A percentile compares a stretch with the other conserved stretches of the same genome.
phyloP scores from a whole-genome alignment of 2,329 filamentous ascomycete species.

The Verticillium isaacii region DNA sequence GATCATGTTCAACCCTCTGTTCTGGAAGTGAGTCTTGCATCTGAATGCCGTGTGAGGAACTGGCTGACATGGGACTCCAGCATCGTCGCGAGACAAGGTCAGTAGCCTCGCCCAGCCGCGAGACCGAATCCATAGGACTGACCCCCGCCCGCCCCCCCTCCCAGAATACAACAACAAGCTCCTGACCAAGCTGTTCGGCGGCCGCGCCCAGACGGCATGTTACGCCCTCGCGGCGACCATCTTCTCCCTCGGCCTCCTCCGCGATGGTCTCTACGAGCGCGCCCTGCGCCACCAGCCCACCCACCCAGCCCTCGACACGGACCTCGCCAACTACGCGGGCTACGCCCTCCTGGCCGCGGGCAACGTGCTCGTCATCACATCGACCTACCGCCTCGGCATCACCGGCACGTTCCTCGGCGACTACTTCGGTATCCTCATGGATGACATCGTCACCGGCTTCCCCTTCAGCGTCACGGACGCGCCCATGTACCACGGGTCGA shows the following conservation, averaged over 20 bases:
- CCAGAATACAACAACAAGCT: slow-evolving; percentile 88
- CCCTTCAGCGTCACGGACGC: slow-evolving; percentile 88
- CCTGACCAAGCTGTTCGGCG: slow-evolving; percentile 80
- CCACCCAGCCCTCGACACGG: slow-evolving; percentile 65
- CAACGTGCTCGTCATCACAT: slow-evolving; percentile 80
- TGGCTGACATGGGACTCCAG: slow-evolving; percentile 42
- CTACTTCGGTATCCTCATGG: slow-evolving; percentile 98
- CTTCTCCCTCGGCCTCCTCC: slow-evolving; percentile 85
- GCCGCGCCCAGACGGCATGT: slow-evolving; percentile 74
- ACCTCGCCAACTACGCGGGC: slow-evolving; percentile 57
- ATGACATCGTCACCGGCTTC: slow-evolving; percentile 88
- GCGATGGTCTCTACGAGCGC: slow-evolving; percentile 82
- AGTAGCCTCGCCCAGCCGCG: slow-evolving; percentile 14
- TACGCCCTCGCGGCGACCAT: slow-evolving; percentile 86
- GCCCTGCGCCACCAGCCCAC: slow-evolving; percentile 73
- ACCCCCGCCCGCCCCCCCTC: slow-evolving; percentile 4
- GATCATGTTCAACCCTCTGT: slow-evolving; percentile 95
- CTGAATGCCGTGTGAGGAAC: neutral
- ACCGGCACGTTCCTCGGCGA: slow-evolving; percentile 96
- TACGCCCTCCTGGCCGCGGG: slow-evolving; percentile 68
- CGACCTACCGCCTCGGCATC: slow-evolving; percentile 87
- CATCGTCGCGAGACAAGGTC: slow-evolving; percentile 79
- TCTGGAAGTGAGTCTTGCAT: slow-evolving; percentile 84
- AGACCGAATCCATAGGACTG: neutral
- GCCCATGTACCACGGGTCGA: slow-evolving; percentile 96